Evolutionary conservation across 225 moss, liverwort and hornwort species (phyloP), one percentile per base, ranked within the genome.

Genomic region (Bryum argenteum): DNA sequence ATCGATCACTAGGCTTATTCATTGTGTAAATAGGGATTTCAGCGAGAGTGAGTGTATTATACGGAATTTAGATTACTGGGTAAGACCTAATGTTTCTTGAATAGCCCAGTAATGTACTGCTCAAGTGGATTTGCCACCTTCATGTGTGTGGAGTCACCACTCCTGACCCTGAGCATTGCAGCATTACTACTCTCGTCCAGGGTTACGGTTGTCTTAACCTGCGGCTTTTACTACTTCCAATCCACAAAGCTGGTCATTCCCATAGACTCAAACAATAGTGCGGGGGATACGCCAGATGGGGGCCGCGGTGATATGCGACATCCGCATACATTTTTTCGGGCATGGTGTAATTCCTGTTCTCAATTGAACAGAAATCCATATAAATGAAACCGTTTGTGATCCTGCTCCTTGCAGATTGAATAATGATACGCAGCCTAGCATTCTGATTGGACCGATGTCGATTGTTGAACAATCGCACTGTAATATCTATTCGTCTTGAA

Each of bases 31-130:
- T 8, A 42, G 69, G 17, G 26, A 39, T 71, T 20, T 33, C 33
- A 51, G 51, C 61, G 48, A 6, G 8, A 56, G 48, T 73, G 8
- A 56, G 48, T 73, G 68, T 68, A 68, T 39, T n/a, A 48, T 63
- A 78, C 63, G 19, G 11, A 53, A 52, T 13, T 66, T 62, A 40
- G 20, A 38, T 61, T 52, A 16, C 61, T 51, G 61, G 48, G 41
- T 50, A 47, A 63, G 55, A 55, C 62, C 19, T 56, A 47, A 68
- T 55, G 61, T 67, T 71, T 67, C 19, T 15, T 20, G 58, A 18
- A 64, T 19, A 60, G 59, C 39, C 47, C 42, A 23, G 44, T 9
- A 53, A 58, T 41, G 65, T 33, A 48, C 15, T 48, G 48, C 41
- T 65, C 58, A 60, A 53, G 53, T 54, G 67, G 72, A 39, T 54